phyloP scores from a whole-genome alignment of 345 rosid species.

The Turnera subulata region DNA sequence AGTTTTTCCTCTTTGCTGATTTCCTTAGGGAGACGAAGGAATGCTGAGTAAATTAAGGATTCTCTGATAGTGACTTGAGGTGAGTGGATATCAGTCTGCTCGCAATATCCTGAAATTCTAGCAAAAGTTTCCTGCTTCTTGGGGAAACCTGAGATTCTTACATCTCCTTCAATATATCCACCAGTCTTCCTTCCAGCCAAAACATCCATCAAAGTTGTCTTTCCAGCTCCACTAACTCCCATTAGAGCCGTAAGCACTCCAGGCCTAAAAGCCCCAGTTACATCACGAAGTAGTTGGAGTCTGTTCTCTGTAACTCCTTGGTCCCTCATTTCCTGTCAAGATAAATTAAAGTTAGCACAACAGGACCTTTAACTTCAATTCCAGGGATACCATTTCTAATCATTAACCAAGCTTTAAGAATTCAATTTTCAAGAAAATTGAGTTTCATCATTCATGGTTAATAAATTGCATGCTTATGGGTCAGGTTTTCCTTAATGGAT shows the following conservation, averaged over 20 bases:
- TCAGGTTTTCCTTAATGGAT: too few species aligned
- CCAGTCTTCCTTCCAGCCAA: slow-evolving; percentile 89
- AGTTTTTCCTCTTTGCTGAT: slow-evolving; percentile 67
- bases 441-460: too few species aligned
- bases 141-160: slow-evolving; percentile 75
- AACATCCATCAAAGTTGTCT: slow-evolving; percentile 97
- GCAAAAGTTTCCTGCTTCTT: slow-evolving; percentile 92
- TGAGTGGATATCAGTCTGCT: slow-evolving; percentile 84
- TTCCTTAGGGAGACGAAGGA: slow-evolving; percentile 76
- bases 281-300: slow-evolving; percentile 67
- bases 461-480: too few species aligned
- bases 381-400: background rate
- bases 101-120: slow-evolving; percentile 90
- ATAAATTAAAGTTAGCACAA: background rate
- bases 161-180: slow-evolving; percentile 84
- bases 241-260: slow-evolving; percentile 88
- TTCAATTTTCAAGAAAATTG: too few species aligned
- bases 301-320: slow-evolving; percentile 68
- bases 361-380: background rate
- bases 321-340: slow-evolving; percentile 73
- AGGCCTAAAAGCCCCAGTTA: slow-evolving; percentile 85
- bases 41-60: slow-evolving; percentile 85
- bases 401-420: background rate
- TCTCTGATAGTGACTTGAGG: slow-evolving; percentile 85
- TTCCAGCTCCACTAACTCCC: slow-evolving; percentile 99